These are phyloP conservation scores for Meyerozyma athensensis DNA, from an alignment of 1,139 yeast species.

Conservation along the genomic window DNA sequence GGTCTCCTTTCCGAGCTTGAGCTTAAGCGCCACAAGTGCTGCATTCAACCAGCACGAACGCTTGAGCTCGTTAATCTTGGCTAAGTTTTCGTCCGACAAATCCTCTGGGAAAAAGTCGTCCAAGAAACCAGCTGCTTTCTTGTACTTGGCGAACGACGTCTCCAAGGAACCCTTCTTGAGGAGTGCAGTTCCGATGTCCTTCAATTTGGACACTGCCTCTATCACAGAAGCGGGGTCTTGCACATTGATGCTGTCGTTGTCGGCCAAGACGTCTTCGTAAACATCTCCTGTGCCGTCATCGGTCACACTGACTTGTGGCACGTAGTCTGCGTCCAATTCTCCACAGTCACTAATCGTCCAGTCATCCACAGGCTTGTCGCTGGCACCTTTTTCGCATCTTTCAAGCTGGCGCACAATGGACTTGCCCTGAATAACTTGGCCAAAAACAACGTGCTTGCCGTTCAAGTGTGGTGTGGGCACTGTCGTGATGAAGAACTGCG, in stretches of 20 bases:
- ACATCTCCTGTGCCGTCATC: conserved; percentile 85
- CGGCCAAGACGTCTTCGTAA: conserved; percentile 73
- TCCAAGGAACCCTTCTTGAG: conserved; percentile 61
- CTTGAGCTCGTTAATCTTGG: conserved; percentile 48
- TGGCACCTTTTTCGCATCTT: conserved; percentile 54
- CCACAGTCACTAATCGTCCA: conserved; percentile 81
- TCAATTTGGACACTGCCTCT: conserved; percentile 61
- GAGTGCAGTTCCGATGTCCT: conserved; percentile 71
- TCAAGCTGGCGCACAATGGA: conserved; percentile 77
- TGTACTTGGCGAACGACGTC: conserved; percentile 61
- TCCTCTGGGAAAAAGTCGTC: conserved; percentile 74
- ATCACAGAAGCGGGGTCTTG: conserved; percentile 60
- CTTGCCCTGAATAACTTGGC: conserved; percentile 80
- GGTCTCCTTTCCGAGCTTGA: conserved; percentile 52
- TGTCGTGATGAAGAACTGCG: conserved; percentile 91
- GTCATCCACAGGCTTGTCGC: conserved; percentile 61
- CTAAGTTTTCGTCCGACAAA: conserved; percentile 48
- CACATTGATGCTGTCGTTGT: conserved; percentile 63
- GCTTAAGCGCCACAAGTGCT: conserved; percentile 69
- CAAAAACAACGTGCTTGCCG: conserved; percentile 96
- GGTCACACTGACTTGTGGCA: conserved; percentile 28
- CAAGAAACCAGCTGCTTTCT: conserved; percentile 64
- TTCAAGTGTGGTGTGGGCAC: conserved; percentile 80
- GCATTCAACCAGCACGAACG: conserved; percentile 65
- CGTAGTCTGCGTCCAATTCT: conserved; percentile 58